Evolutionary conservation across 2,329 filamentous ascomycete species (phyloP).

Genomic region (Ascochyta lentis): DNA sequence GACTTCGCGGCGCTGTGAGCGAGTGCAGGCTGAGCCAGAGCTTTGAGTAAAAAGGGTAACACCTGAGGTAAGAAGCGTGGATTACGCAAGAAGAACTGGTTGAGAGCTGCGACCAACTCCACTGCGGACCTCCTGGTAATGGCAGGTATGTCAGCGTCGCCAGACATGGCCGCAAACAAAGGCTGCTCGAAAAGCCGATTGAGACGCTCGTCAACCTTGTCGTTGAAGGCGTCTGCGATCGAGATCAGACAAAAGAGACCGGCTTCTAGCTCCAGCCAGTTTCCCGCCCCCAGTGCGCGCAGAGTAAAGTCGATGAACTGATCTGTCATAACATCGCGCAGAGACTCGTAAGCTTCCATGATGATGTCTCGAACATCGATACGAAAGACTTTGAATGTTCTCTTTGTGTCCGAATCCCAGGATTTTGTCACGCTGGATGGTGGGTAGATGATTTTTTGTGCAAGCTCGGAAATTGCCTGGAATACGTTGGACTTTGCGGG

Average conservation of each 20-base stretch:
- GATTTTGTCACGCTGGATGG: constrained; percentile 61
- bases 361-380: constrained; percentile 82
- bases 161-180: constrained; percentile 59
- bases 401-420: constrained; percentile 74
- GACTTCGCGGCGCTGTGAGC: constrained; percentile 75
- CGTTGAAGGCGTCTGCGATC: constrained; percentile 69
- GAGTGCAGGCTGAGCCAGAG: constrained; percentile 67
- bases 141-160: constrained; percentile 60
- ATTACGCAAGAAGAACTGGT: constrained; percentile 77
- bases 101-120: constrained; percentile 73
- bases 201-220: constrained; percentile 66
- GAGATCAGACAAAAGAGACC: constrained; percentile 68
- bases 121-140: constrained; percentile 73
- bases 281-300: constrained; percentile 47
- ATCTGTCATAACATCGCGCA: constrained; percentile 55
- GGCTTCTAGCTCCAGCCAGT: constrained; percentile 61
- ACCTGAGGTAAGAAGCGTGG: constrained; percentile 71
- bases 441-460: constrained; percentile 74
- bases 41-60: constrained; percentile 75
- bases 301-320: constrained; percentile 55
- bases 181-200: constrained; percentile 69
- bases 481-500: constrained; percentile 66
- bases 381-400: constrained; percentile 73
- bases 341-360: constrained; percentile 70
- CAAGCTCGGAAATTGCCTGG: constrained; percentile 70